Evolutionary conservation across 345 rosid species (phyloP), one percentile per base, ranked within the genome.

Genomic region (Heritiera fomes): DNA sequence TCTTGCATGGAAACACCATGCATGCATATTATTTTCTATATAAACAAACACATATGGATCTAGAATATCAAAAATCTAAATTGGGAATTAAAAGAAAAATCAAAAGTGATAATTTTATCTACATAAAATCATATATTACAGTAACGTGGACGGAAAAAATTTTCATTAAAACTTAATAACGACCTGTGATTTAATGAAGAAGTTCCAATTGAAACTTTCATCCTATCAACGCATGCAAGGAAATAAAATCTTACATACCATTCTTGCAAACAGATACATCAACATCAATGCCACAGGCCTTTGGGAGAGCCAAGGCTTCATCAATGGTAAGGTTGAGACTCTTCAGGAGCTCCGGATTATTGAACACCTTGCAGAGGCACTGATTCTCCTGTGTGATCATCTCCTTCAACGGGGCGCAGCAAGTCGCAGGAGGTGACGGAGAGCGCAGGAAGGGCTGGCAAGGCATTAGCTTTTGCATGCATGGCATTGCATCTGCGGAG

Each of bases 341-440:
- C 75, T 85, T 79, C 77, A 88, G 71, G 1, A 82, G 9, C 3
- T 10, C 75, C 2, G 84, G 83, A 46, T 87, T 58, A 55, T 62
- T 56, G 7, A 88, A 76, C 34, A 78, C 84, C 46, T 71, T 55
- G 78, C 95, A 91, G 3, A 92, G 86, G 78, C 97, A 92, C 30
- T 72, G 59, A 0, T 75, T 12, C 0, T 87, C 84, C 1, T 81
- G 50, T 18, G 66, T 56, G 1, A 91, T 47, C 23, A 86, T 47
- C 12, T 85, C 83, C 75, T 80, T 83, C 80, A 91, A 28, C 0
- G 95, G 92, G 17, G 13, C 8, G 66, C 97, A 92, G 72, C 97
- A 92, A 2, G 86, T 50, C 3, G 76, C 20, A 3, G 93, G 86
- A 4, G 87, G 86, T 1, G 82, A 40, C 50, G 79, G 1, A 7